These are phyloP conservation scores for Populus deltoides DNA, from an alignment of 345 rosid species.

Conservation along the genomic window DNA sequence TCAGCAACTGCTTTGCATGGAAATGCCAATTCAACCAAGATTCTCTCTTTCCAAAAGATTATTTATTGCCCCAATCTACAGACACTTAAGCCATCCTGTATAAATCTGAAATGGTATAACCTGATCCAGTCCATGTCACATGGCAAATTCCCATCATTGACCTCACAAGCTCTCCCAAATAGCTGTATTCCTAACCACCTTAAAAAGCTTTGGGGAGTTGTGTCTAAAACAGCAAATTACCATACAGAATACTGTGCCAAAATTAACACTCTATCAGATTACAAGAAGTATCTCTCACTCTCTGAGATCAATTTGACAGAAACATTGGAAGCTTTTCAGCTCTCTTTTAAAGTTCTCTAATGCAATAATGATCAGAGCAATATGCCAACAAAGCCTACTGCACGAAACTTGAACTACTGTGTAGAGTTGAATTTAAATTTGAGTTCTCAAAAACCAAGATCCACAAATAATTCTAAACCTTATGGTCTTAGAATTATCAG, in stretches of 20 bases:
- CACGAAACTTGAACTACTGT: not conserved
- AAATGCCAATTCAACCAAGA: not conserved
- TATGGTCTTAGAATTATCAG: not conserved
- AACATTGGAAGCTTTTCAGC: not conserved
- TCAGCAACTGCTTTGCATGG: not conserved
- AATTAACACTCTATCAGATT: not conserved
- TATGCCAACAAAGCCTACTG: not conserved
- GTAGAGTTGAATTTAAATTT: not conserved
- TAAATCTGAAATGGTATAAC: not conserved
- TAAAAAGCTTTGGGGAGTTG: not conserved
- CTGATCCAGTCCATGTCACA: not conserved
- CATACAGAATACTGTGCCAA: not conserved
- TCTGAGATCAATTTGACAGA: not conserved
- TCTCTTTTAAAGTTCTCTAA: not conserved
- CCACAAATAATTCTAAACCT: not conserved
- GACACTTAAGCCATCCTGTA: not conserved
- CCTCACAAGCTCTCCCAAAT: not conserved
- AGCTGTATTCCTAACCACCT: not conserved
- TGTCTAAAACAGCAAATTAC: not conserved
- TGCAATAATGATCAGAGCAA: not conserved
- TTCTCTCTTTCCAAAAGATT: not conserved
- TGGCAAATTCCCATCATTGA: not conserved
- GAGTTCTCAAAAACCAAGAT: not conserved
- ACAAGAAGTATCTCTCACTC: not conserved
- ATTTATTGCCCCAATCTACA: not conserved